A percentile compares a stretch with the other conserved stretches of the same genome.
These are phyloP conservation scores for Solanum sitiens DNA, from an alignment of 257 asterid species.

Conservation along the genomic window DNA sequence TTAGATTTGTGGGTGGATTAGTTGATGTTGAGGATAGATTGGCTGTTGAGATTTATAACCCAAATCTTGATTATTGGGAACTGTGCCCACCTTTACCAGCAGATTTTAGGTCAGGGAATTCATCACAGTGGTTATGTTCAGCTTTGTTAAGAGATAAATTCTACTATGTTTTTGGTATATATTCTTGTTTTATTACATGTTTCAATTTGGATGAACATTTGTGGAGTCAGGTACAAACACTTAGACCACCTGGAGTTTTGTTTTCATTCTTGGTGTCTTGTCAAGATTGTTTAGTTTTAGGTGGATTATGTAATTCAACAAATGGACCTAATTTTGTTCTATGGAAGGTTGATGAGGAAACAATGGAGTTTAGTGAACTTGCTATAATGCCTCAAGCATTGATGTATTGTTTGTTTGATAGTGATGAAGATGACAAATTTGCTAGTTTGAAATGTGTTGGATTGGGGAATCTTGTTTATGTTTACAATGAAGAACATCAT, in stretches of 20 bases:
- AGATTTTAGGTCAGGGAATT: conserved; percentile 3
- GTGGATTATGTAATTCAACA: conserved; percentile 13
- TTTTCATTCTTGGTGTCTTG: conserved; percentile 13
- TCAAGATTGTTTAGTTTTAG: conserved; percentile 13
- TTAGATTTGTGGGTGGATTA: not conserved
- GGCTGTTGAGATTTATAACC: conserved; percentile 15
- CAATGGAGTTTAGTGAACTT: conserved; percentile 23
- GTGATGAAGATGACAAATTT: not conserved
- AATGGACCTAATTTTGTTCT: conserved; percentile 5
- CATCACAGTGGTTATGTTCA: conserved; percentile 7
- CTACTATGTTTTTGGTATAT: conserved; percentile 13
- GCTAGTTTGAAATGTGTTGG: conserved; percentile 17
- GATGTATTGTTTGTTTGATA: conserved; percentile 3
- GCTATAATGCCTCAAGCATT: conserved; percentile 20
- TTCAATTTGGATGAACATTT: conserved; percentile 11
- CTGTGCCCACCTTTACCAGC: conserved; percentile 16
- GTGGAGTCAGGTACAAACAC: conserved; percentile 24
- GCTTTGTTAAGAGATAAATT: conserved; percentile 11
- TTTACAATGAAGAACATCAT: conserved; percentile 5
- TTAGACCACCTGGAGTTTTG: conserved; percentile 26
- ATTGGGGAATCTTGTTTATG: conserved; percentile 14
- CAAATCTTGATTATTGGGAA: conserved; percentile 15
- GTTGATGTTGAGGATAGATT: conserved; percentile 5
- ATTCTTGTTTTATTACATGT: conserved; percentile 15
- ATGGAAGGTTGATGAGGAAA: conserved; percentile 27